Percentiles rank a stretch among this genome's conserved stretches.
These are phyloP conservation scores for Ramaria sp. DNA, from an alignment of 768 basidiomycete species.

Conservation along the genomic window DNA sequence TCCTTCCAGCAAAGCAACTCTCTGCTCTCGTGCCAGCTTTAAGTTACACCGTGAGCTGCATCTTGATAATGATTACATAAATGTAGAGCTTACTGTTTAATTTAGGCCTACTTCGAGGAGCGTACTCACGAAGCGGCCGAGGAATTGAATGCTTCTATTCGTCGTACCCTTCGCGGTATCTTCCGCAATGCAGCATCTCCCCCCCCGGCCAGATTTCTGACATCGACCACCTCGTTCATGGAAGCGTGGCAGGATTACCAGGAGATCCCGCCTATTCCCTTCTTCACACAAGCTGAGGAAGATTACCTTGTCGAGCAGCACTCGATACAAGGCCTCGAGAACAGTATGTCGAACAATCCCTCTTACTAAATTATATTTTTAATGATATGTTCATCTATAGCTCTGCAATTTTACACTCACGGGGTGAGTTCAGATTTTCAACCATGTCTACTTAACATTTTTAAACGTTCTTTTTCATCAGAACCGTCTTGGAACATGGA, in stretches of 20 bases:
- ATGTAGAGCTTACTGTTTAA: not conserved
- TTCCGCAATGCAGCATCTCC: conserved; percentile 42
- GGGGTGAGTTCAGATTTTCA: conserved; percentile 26
- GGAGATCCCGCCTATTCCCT: conserved; percentile 53
- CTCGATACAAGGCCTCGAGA: conserved; percentile 41
- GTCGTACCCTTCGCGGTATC: conserved; percentile 46
- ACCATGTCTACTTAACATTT: not conserved
- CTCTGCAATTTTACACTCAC: conserved; percentile 54
- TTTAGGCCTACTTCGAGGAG: conserved; percentile 47
- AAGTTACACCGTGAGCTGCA: conserved; percentile 27
- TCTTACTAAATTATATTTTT: not conserved
- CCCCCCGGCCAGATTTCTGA: conserved; percentile 46
- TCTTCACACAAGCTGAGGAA: conserved; percentile 51
- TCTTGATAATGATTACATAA: not conserved
- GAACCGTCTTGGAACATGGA: conserved; percentile 31
- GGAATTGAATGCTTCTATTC: conserved; percentile 47
- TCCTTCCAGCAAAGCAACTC: conserved; percentile 34
- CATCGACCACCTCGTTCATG: conserved; percentile 37
- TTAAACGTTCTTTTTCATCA: conserved; percentile 12
- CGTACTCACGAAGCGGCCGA: conserved; percentile 34
- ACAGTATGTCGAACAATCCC: conserved; percentile 35
- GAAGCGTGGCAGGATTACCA: conserved; percentile 38
- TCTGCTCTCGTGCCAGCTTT: conserved; percentile 37
- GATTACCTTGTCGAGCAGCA: conserved; percentile 63
- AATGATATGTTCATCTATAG: conserved; percentile 22